Base-by-base conservation (phyloP, 129 eudicot species). In the Oenanthe sinensis region DNA sequence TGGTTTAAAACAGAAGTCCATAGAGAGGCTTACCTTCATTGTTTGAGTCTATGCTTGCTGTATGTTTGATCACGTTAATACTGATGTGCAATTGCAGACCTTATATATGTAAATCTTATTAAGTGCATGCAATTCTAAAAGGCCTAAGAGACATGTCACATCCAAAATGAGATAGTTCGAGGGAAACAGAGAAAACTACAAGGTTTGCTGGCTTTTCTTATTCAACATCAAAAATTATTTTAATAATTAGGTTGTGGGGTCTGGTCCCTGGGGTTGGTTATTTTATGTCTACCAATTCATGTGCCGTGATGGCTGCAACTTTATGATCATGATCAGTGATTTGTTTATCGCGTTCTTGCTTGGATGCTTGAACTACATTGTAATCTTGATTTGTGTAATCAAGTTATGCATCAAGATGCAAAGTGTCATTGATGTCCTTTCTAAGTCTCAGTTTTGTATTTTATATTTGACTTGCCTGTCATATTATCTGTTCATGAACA, bases 11-110 rank as follows among this genome's bases (percentile, higher is more conserved):
- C 33, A 49, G 19, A 48, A 69, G 13, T 72, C 75, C 43, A 83
- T 40, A 65, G 52, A 28, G 30, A 26, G 80, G 55, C 79, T 47
- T 79, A 88, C 96, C 92, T 86, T 90, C 96, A 90, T 90, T 73
- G 82, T 86, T 68, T 58, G 13, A 81, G 84, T 83, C 77, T 77
- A 16, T 28, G 68, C 37, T 75, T 54, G 83, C 50, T 77, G 40
- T 44, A 76, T 83, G 84, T 42, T 46, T 49, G 76, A 86, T 82
- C 76, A 80, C 78, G 43, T 80, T 76, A 77, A 16, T 71, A 77
- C 58, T 75, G 84, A 77, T 73, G 83, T 49, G 79, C 79, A 74
- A 71, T 54, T 36, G 75, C 71, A 78, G 84, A 33, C 78, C 82
- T 65, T 81, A 81, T 77, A 86, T 49, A 82, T 17, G 46, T 63